Evolutionary conservation across 208 protist species (phyloP), one percentile per base, ranked within the genome.

Genomic region (Crithidia fasciculata): DNA sequence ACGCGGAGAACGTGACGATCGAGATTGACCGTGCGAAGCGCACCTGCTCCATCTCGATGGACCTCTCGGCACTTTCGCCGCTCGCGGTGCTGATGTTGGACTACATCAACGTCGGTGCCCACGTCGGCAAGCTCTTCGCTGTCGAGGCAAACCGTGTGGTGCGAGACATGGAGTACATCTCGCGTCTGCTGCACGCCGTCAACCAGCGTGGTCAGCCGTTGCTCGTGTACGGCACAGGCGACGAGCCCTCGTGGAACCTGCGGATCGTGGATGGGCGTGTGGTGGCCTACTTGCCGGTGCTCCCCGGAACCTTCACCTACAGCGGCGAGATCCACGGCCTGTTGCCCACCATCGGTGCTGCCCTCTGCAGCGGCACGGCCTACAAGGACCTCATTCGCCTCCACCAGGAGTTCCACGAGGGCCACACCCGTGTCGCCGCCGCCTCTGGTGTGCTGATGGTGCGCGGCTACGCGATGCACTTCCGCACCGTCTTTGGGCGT

Each of bases 61-160:
- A 93, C 43, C 82, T 97, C 16, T 79, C 91, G 36, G 90, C 95
- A 0, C 73, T 97, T 9, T 81, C 88, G 2, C 84, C 90, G 9
- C 85, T 98, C 50, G 95, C 88, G 50, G 87, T 96, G 63, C 76
- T 96, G 41, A 88, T 91, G 80, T 83, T 98, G 19, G 91, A 97
- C 82, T 87, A 91, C 72, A 85, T 98, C 65, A 56, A 45, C 7
- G 79, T 87, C 36, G 93, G 92, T 16, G 80, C 91, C 19, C 81
- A 78, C 62, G 83, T 97, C 45, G 95, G 95, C 49, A 98, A 98
- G 74, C 84, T 98, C 43, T 97, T 98, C 71, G 92, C 91, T 4
- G n/a, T 72, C 3, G 89, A 96, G 67, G 41, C 45, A 5, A 89
- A 90, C 50, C 88, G 95, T 37, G 74, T 89, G 28, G 92, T 98